Conservation (phyloP, 2,329 filamentous ascomycete species). For the Paraphaeosphaeria sporulosa region DNA sequence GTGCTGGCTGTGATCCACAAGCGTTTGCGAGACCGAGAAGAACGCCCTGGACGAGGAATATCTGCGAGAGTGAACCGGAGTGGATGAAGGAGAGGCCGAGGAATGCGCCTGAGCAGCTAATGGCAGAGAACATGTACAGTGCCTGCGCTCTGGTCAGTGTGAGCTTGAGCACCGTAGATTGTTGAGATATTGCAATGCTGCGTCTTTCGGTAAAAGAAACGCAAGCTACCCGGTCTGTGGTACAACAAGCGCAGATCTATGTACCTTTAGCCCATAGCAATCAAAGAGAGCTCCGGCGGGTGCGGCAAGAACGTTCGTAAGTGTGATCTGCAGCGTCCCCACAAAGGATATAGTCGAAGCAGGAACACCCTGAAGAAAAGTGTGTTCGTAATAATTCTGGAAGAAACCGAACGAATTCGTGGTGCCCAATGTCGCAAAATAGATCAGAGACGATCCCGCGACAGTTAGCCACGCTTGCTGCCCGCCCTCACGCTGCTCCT, state of each 20-base stretch:
- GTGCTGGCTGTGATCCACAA: slow-evolving; percentile 51
- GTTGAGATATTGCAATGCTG: background rate
- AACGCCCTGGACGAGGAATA: slow-evolving; percentile 56
- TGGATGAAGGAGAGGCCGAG: slow-evolving; percentile 35
- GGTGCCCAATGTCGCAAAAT: slow-evolving; percentile 52
- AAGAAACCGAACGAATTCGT: slow-evolving; percentile 57
- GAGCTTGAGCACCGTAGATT: background rate
- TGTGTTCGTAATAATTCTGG: slow-evolving; percentile 52
- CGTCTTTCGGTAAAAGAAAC: background rate
- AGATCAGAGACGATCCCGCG: slow-evolving; percentile 44
- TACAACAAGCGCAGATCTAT: slow-evolving; percentile 25
- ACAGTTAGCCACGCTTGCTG: slow-evolving; percentile 44
- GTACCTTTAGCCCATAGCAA: slow-evolving; percentile 63
- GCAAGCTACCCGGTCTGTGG: background rate
- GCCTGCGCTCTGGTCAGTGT: slow-evolving; percentile 22
- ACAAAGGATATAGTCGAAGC: slow-evolving; percentile 54
- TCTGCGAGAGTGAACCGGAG: slow-evolving; percentile 47
- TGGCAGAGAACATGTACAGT: slow-evolving; percentile 37
- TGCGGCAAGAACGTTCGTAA: slow-evolving; percentile 63
- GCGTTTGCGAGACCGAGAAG: slow-evolving; percentile 54
- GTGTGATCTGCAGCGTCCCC: slow-evolving; percentile 52
- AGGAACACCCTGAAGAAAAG: slow-evolving; percentile 42
- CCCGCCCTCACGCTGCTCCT: slow-evolving; percentile 11
- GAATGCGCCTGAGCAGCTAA: slow-evolving; percentile 28
- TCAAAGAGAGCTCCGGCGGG: slow-evolving; percentile 69